Evolutionary conservation across 1,284 basidiomycete species (phyloP).

Genomic region (Ustilago loliicola): DNA sequence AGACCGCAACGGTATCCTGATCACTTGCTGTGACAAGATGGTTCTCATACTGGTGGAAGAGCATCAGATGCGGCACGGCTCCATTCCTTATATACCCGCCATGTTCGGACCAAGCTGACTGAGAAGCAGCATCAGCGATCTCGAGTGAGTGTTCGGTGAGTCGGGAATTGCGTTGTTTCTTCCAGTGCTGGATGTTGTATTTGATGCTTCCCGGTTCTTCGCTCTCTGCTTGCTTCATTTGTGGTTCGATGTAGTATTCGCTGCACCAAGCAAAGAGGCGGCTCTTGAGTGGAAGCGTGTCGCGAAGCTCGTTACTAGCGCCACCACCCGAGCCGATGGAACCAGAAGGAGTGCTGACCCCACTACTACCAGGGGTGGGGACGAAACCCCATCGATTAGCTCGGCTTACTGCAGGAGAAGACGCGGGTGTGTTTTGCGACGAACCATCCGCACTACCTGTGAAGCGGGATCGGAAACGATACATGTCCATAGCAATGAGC

Average conservation of each 20-base stretch:
- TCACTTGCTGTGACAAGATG: conserved; percentile 89
- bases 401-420: conserved; percentile 45
- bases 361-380: conserved; percentile 39
- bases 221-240: conserved; percentile 79
- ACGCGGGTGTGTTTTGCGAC: conserved; percentile 49
- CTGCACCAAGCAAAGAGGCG: conserved; percentile 95
- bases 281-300: conserved; percentile 86
- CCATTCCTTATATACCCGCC: conserved; percentile 80
- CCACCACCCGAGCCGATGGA: conserved; percentile 30
- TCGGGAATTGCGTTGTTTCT: conserved; percentile 89
- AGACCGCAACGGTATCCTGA: conserved; percentile 89
- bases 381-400: conserved; percentile 46
- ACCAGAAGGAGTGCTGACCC: conserved; percentile 36
- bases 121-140: conserved; percentile 80
- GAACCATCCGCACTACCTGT: conserved; percentile 36
- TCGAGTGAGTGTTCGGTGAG: conserved; percentile 79
- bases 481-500: conserved; percentile 67
- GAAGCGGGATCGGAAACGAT: conserved; percentile 55
- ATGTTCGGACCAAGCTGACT: conserved; percentile 81
- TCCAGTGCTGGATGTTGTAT: conserved; percentile 96
- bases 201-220: conserved; percentile 94
- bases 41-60: conserved; percentile 92
- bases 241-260: conserved; percentile 97
- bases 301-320: conserved; percentile 48
- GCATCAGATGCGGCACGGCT: conserved; percentile 73